Evolutionary conservation across 805 yeast genomes (phyloP).

Genomic region (Isabelozyma gotoi): DNA sequence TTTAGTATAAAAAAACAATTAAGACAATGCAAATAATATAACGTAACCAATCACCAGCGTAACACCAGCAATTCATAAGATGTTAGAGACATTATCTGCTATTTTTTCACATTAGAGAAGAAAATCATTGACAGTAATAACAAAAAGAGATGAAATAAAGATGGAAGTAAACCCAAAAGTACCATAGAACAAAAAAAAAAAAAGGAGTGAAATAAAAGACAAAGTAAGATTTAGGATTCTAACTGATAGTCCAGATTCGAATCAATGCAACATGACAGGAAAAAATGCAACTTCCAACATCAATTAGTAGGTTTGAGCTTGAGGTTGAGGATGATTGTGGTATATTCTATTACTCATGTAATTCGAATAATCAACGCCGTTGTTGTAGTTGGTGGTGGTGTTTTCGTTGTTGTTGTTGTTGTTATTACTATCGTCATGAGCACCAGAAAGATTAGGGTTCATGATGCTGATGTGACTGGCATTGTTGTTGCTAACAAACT

Average conservation of each 20-base stretch:
- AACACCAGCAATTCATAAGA: too few species aligned
- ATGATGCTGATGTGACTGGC: background rate
- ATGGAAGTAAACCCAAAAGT: background rate
- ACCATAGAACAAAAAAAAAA: constrained; percentile 1
- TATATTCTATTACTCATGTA: constrained; percentile 1
- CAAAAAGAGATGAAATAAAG: background rate
- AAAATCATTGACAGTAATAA: background rate
- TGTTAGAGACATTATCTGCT: too few species aligned
- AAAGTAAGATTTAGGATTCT: background rate
- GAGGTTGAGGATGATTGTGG: background rate
- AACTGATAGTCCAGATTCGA: too few species aligned
- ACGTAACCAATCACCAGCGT: background rate
- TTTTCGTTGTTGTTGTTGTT: constrained; percentile 5
- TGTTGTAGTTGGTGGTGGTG: background rate
- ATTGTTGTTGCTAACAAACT: constrained; percentile 2
- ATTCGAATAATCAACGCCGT: background rate
- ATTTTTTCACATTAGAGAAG: too few species aligned
- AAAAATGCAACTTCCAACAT: background rate
- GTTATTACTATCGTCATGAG: constrained; percentile 4
- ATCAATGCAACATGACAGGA: constrained; percentile 1
- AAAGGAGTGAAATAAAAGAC: background rate
- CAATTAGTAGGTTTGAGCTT: background rate
- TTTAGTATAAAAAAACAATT: too few species aligned
- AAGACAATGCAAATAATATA: too few species aligned
- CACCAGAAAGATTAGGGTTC: constrained; percentile 2